Conservation (phyloP, 1,139 yeast genomes). For the Suhomyces ambrosiae region DNA sequence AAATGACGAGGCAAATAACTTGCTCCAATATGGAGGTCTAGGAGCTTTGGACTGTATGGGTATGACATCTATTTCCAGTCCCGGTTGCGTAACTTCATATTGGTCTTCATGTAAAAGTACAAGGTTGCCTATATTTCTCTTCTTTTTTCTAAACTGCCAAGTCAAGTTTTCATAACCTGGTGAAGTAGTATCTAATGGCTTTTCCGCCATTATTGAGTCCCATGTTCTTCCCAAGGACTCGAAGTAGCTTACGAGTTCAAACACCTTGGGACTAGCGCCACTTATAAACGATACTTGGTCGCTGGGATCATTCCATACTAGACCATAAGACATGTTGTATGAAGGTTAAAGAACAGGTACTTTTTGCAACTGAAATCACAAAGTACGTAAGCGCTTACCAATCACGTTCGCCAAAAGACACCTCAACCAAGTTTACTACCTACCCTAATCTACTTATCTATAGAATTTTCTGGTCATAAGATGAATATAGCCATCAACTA, state of each 20-base stretch:
- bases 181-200: not conserved
- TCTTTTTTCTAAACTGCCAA: not conserved
- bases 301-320: constrained; percentile 2
- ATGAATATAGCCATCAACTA: constrained; percentile 30
- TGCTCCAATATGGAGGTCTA: no score
- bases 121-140: not conserved
- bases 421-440: not conserved
- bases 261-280: not conserved
- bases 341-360: no score
- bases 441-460: not conserved
- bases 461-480: no score
- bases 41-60: no score
- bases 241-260: not conserved
- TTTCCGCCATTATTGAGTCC: not conserved
- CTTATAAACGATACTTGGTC: constrained; percentile 7
- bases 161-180: not conserved
- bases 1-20: no score
- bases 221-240: constrained; percentile 4
- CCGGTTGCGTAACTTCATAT: not conserved
- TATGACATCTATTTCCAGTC: no score
- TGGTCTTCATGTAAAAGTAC: not conserved
- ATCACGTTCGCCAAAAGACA: not conserved
- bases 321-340: not conserved
- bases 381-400: constrained; percentile 7
- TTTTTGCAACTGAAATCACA: constrained; percentile 8